Conservation (phyloP, 2,329 filamentous ascomycete genomes). For the Chaetomium sp. region DNA sequence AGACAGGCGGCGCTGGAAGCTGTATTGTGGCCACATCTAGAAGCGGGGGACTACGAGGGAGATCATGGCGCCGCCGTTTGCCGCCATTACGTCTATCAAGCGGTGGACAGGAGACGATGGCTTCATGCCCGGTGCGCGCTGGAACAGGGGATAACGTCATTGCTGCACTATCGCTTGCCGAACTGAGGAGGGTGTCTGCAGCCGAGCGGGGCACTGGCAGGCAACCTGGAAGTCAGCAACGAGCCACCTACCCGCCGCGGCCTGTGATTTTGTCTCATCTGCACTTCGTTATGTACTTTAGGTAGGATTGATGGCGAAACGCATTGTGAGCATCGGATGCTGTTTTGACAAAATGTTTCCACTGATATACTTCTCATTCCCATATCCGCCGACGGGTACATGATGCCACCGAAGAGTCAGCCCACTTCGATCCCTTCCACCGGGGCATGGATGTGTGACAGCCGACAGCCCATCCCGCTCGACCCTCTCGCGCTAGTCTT, state of each 20-base stretch:
- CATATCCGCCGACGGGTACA: background rate
- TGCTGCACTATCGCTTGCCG: slow-evolving; percentile 32
- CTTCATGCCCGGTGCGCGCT: slow-evolving; percentile 20
- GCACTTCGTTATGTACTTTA: too few relatives aligned
- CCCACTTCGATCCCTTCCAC: background rate
- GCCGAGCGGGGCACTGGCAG: background rate
- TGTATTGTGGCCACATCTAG: background rate
- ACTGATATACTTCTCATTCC: background rate
- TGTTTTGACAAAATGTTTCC: background rate
- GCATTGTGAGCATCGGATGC: background rate
- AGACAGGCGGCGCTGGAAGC: background rate
- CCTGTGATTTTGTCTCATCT: slow-evolving; percentile 1
- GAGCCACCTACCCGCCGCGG: background rate
- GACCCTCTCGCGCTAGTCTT: background rate
- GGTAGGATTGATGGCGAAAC: background rate
- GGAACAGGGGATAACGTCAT: slow-evolving; percentile 30
- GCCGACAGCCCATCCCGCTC: background rate
- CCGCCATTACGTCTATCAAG: slow-evolving; percentile 2
- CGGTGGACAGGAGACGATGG: slow-evolving; percentile 16
- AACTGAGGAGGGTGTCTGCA: slow-evolving; percentile 15
- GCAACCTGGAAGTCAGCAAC: too few relatives aligned
- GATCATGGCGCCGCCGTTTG: slow-evolving; percentile 17
- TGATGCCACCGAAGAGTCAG: background rate
- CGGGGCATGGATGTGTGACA: background rate
- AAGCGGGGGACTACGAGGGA: background rate